These are phyloP conservation scores for Asterionellopsis glacialis DNA, from an alignment of 108 stramenopile genomes.

Conservation along the genomic window DNA sequence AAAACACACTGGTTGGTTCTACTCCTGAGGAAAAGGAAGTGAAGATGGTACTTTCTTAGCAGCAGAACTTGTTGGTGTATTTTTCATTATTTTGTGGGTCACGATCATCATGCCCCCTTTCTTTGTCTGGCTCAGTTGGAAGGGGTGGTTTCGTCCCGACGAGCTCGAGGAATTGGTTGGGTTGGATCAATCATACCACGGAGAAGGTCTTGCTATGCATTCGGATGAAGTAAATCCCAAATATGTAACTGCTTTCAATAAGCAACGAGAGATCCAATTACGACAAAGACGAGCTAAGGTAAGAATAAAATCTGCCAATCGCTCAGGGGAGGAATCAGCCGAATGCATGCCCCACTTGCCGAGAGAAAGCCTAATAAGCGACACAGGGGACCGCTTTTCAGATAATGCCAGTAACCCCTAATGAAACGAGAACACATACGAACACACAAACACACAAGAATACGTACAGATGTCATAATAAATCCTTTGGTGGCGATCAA, in stretches of 20 bases:
- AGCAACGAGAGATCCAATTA: too few species aligned
- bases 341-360: too few species aligned
- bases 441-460: too few species aligned
- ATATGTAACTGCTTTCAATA: constrained; percentile 31
- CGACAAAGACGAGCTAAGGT: too few species aligned
- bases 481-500: too few species aligned
- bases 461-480: too few species aligned
- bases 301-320: too few species aligned
- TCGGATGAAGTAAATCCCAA: constrained; percentile 35
- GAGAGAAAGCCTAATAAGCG: too few species aligned
- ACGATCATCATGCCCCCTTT: constrained; percentile 56
- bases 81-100: constrained; percentile 77
- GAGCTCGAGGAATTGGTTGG: constrained; percentile 53
- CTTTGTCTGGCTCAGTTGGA: constrained; percentile 40
- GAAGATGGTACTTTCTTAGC: constrained; percentile 47
- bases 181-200: constrained; percentile 45
- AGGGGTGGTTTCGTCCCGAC: constrained; percentile 44
- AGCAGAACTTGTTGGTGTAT: constrained; percentile 51
- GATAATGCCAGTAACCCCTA: too few species aligned
- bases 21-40: constrained; percentile 34
- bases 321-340: too few species aligned
- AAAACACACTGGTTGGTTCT: constrained; percentile 59
- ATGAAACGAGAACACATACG: too few species aligned
- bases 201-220: constrained; percentile 22
- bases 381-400: too few species aligned